Percentiles rank a stretch among this genome's conserved stretches.
phyloP scores from a whole-genome alignment of 495 filamentous ascomycete genomes.

The Penicillium coprophilum region DNA sequence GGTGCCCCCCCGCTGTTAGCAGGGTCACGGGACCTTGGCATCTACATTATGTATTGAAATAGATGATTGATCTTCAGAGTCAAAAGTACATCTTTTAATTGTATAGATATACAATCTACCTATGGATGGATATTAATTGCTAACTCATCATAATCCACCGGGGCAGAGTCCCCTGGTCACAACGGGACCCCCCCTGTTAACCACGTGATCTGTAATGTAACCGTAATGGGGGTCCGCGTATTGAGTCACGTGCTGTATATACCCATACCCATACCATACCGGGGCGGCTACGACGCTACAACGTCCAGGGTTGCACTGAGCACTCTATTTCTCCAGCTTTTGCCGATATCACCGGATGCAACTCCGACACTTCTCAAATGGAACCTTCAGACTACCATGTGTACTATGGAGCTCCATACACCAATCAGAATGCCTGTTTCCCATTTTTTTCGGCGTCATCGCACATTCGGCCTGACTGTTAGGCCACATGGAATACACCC shows the following conservation, averaged over 20 bases:
- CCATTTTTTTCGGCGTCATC: constrained; percentile 8
- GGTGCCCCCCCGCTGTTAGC: constrained; percentile 8
- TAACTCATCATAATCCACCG: background rate
- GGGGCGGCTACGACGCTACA: constrained; percentile 22
- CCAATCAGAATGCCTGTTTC: constrained; percentile 4
- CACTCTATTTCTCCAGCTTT: constrained; percentile 12
- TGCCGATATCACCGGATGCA: constrained; percentile 39
- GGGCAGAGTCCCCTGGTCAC: no score
- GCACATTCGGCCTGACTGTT: constrained; percentile 14
- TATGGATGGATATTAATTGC: background rate
- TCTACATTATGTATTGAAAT: background rate
- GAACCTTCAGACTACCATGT: constrained; percentile 21
- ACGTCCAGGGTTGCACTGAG: constrained; percentile 24
- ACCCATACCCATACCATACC: constrained; percentile 19
- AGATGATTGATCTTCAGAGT: background rate
- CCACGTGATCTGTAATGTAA: constrained; percentile 1
- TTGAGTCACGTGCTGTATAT: background rate
- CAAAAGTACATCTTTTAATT: background rate
- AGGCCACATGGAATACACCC: constrained; percentile 20
- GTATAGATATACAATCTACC: no score
- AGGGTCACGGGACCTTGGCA: constrained; percentile 5
- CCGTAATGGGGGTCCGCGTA: background rate
- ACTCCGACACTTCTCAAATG: constrained; percentile 26
- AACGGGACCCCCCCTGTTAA: no score
- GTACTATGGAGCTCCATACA: background rate